Evolutionary conservation across 2,329 filamentous ascomycete species (phyloP), one percentile per base, ranked within the genome.

Genomic region (Calonectria fujianensis): DNA sequence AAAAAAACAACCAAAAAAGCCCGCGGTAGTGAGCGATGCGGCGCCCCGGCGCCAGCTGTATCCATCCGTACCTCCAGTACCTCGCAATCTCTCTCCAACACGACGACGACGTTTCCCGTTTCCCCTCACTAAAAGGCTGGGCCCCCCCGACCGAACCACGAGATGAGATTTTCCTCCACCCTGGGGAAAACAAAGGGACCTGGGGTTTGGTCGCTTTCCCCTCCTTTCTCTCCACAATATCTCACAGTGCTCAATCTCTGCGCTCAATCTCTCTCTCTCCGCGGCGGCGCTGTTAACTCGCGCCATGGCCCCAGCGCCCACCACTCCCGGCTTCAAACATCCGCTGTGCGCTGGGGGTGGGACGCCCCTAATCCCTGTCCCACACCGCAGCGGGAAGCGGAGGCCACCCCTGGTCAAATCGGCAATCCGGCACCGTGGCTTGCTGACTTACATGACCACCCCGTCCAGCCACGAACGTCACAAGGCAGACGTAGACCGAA

Each of bases 341-440:
- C 66, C 66, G 73, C 76, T 45, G 35, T 16, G 11, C 20, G 13
- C 13, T 6, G 59, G 76, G 69, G 76, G 66, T 39, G 41, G 39
- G 14, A 14, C 39, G 20, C 39, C 39, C 37, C 37, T 16, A 77
- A 77, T 73, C 35, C 78, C 69, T 37, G 37, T 78, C 74, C 18
- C 14, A 63, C 14, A 63, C 78, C 70, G 37, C 48, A 6, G 41
- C 54, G 65, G 45, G 35, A 73, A 35, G 31, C 64, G 54, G 65
- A 32, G 10, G 45, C n/a, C 45, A 48, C n/a, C 54, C 59, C 41
- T 74, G 74, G 66, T 50, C 39, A 31, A 61, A 61, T 78, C 78
- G 78, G 78, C 77, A 78, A 80, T 77, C 50, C 78, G 78, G 78
- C 78, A 80, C 77, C 74, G 64, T 37, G 32, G 48, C 27, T 37